A percentile compares a stretch with the other conserved stretches of the same genome.
phyloP scores from a whole-genome alignment of 352 stramenopile genomes.

The Phytophthora agathidicida region DNA sequence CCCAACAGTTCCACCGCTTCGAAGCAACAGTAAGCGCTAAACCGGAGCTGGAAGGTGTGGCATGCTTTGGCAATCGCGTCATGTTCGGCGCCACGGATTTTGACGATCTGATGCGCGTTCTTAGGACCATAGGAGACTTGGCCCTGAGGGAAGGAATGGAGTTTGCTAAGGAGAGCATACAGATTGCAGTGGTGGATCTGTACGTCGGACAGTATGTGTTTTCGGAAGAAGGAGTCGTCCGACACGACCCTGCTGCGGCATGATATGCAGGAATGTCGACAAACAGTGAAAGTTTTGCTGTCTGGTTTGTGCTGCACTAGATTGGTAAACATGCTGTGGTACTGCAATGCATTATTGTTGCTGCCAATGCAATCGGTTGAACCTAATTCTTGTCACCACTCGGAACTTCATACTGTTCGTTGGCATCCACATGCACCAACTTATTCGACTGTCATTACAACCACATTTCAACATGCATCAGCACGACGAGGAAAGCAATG shows the following conservation, averaged over 20 bases:
- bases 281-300: background rate
- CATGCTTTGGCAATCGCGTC: constrained; percentile 9
- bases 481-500: too few relatives aligned
- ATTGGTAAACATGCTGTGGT: too few relatives aligned
- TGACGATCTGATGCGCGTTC: constrained; percentile 11
- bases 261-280: too few relatives aligned
- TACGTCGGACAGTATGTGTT: constrained; percentile 11
- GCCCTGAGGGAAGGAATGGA: background rate
- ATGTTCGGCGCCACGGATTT: constrained; percentile 10
- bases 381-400: constrained; percentile 26
- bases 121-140: background rate
- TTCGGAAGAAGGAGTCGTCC: constrained; percentile 10
- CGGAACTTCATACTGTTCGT: constrained; percentile 42
- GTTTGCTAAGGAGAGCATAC: background rate
- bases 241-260: background rate
- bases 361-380: background rate
- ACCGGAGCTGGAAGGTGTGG: constrained; percentile 14
- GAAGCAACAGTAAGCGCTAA: background rate
- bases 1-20: constrained; percentile 3
- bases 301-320: background rate
- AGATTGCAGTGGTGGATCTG: constrained; percentile 1
- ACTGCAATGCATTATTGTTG: background rate
- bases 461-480: constrained; percentile 5
- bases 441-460: constrained; percentile 31
- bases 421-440: constrained; percentile 44